phyloP scores from a whole-genome alignment of 179 eudicot species.

The Silene coronaria region DNA sequence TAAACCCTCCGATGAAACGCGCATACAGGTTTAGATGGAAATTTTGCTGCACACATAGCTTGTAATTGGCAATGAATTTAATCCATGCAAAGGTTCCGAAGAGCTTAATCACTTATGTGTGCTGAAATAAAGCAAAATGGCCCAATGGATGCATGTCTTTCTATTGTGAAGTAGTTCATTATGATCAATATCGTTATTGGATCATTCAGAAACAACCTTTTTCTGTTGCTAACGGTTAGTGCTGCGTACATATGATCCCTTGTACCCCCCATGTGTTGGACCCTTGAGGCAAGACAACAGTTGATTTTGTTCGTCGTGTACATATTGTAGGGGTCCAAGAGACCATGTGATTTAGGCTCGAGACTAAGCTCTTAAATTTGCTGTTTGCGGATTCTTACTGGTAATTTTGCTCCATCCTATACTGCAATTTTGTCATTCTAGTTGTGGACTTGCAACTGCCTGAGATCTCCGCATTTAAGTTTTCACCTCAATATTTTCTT shows the following conservation, averaged over 20 bases:
- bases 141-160: background rate
- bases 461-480: background rate
- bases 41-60: background rate
- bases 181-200: background rate
- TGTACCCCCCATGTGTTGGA: background rate
- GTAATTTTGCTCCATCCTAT: background rate
- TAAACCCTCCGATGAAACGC: constrained; percentile 1
- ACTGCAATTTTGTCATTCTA: background rate
- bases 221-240: background rate
- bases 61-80: background rate
- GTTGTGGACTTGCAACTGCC: background rate
- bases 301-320: no score
- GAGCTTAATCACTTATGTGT: background rate
- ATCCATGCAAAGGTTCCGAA: background rate
- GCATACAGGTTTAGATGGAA: background rate
- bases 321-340: background rate
- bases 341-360: no score
- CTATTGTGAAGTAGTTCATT: background rate
- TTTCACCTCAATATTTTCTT: background rate
- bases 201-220: background rate
- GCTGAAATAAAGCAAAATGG: background rate
- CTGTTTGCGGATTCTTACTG: background rate
- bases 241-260: background rate
- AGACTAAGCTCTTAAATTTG: no score
- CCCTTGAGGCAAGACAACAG: background rate